phyloP scores from a whole-genome alignment of 768 basidiomycete genomes.

The Lactarius quietus region DNA sequence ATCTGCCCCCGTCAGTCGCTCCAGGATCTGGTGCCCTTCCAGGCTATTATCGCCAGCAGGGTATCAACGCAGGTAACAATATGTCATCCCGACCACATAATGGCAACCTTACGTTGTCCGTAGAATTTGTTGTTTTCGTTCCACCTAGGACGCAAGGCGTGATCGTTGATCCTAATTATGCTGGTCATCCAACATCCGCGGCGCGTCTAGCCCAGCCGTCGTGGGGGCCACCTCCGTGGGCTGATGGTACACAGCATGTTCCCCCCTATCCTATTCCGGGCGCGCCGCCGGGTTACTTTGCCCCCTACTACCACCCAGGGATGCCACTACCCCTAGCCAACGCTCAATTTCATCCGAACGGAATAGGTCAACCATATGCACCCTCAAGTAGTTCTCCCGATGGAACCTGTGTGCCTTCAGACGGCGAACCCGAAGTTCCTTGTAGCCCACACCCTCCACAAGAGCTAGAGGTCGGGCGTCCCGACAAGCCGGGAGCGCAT shows the following conservation, averaged over 20 bases:
- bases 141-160: slow-evolving; percentile 37
- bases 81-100: not conserved
- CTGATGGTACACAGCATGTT: slow-evolving; percentile 30
- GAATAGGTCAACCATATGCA: slow-evolving; percentile 5
- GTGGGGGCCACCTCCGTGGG: slow-evolving; percentile 38
- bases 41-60: slow-evolving; percentile 67
- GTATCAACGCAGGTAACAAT: slow-evolving; percentile 44
- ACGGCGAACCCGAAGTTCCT: slow-evolving; percentile 11
- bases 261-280: slow-evolving; percentile 22
- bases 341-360: slow-evolving; percentile 12
- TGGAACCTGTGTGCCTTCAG: slow-evolving; percentile 7
- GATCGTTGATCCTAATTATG: slow-evolving; percentile 43
- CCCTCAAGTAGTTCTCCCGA: slow-evolving; percentile 5
- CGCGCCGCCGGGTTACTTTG: slow-evolving; percentile 19
- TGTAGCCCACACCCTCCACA: slow-evolving; percentile 17
- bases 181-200: slow-evolving; percentile 53
- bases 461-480: slow-evolving; percentile 2
- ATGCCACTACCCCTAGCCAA: slow-evolving; percentile 26
- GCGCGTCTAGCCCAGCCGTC: slow-evolving; percentile 39
- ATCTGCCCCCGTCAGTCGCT: slow-evolving; percentile 34
- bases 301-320: slow-evolving; percentile 25
- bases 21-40: slow-evolving; percentile 40
- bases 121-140: slow-evolving; percentile 23
- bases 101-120: slow-evolving; percentile 4
- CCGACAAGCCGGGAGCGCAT: slow-evolving; percentile 10